Conservation (phyloP, 2,329 filamentous ascomycete species). For the Aspergillus fumigatiaffinis region DNA sequence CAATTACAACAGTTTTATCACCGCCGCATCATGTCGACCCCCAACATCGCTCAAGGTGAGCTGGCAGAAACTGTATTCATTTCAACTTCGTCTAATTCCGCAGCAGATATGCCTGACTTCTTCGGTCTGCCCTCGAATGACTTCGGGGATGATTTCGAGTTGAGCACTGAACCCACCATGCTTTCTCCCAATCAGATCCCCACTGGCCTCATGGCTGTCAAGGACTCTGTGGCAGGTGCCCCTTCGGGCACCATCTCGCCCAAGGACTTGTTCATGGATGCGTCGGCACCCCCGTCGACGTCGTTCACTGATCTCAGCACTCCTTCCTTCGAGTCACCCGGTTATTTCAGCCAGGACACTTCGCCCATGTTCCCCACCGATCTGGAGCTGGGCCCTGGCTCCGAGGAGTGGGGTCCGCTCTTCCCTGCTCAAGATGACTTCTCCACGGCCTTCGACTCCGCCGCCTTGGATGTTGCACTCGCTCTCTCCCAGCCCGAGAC, state of each 20-base stretch:
- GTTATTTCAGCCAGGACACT: slow-evolving; percentile 64
- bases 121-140: slow-evolving; percentile 27
- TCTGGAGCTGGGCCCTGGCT: slow-evolving; percentile 50
- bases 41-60: slow-evolving; percentile 37
- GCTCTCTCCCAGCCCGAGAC: slow-evolving; percentile 16
- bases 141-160: slow-evolving; percentile 23
- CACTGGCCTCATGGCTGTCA: slow-evolving; percentile 43
- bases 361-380: slow-evolving; percentile 70
- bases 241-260: slow-evolving; percentile 70
- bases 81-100: slow-evolving; percentile 12
- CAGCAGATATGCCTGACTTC: slow-evolving; percentile 23
- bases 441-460: slow-evolving; percentile 24
- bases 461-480: slow-evolving; percentile 31
- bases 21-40: slow-evolving; percentile 39
- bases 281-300: slow-evolving; percentile 76
- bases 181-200: slow-evolving; percentile 22
- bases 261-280: slow-evolving; percentile 70
- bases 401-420: slow-evolving; percentile 67
- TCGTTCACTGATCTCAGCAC: slow-evolving; percentile 82
- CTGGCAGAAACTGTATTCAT: slow-evolving; percentile 27
- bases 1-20: slow-evolving; percentile 20
- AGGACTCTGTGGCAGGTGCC: slow-evolving; percentile 36
- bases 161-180: slow-evolving; percentile 22
- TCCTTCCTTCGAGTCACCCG: slow-evolving; percentile 74
- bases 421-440: slow-evolving; percentile 30